Base-by-base conservation (phyloP, 2,329 filamentous ascomycete genomes). In the Sclerotinia trifoliorum region DNA sequence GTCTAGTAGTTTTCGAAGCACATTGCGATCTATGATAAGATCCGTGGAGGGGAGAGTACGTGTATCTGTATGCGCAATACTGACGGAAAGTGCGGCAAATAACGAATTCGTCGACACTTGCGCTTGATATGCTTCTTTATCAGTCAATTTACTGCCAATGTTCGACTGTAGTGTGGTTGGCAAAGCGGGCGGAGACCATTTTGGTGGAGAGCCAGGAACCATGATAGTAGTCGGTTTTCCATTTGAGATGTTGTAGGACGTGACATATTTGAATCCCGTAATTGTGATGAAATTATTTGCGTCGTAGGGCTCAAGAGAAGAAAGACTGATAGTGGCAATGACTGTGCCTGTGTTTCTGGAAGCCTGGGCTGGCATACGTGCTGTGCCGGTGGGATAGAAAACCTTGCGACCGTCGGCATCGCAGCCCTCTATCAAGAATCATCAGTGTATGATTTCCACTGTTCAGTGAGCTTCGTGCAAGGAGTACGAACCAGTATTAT, bases 11-110 rank as follows among this genome's bases (percentile, higher is more conserved):
- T 75, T 77, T 13, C 75, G 72, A 3, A 78, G 71, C 64, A 69
- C 75, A 54, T 75, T 77, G n/a, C 77, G 73, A 65, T 78, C 75
- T 15, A 74, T 74, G 29, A 77, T 70, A n/a, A 78, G 62, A 46
- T 73, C 71, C 11, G 76, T 71, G 11, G 71, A 61, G 19, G 63
- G 58, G 58, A 77, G 71, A 24, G 70, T 56, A 62, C 21, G 70
- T 56, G 61, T 74, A 75, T 32, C 52, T 29, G 24, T 44, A n/a
- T 44, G 32, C 71, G 32, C 71, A 73, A 21, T 75, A 49, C 58
- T 70, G 71, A 4, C 69, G 68, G 26, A 71, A 65, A 75, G 60
- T 5, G 76, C 73, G 32, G 68, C 71, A 39, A 78, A 74, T 5
- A 77, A 57, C 11, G 76, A 73, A 58, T 74, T 72, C 49, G 77